phyloP scores from a whole-genome alignment of 2,329 filamentous ascomycete genomes.

The Exophiala dermatitidis region DNA sequence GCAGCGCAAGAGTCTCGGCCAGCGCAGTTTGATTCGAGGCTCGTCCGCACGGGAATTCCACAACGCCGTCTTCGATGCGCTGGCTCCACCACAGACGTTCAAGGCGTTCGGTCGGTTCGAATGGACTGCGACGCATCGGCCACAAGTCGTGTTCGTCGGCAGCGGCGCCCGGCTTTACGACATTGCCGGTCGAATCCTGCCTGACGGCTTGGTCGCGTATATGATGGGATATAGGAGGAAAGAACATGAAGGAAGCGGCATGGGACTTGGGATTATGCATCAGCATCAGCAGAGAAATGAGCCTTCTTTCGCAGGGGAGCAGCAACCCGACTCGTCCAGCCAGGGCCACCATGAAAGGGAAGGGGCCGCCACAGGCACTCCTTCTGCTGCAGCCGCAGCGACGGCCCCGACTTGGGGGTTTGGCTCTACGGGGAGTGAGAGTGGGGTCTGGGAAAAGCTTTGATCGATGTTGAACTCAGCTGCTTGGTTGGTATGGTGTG shows the following conservation, averaged over 20 bases:
- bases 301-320: neutral
- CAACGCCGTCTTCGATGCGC: conserved; percentile 81
- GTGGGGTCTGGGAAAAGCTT: conserved; percentile 27
- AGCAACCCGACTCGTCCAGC: too few species aligned
- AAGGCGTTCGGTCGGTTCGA: conserved; percentile 40
- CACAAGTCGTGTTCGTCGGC: conserved; percentile 66
- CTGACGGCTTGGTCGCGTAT: conserved; percentile 72
- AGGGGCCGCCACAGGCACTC: too few species aligned
- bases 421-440: conserved; percentile 18
- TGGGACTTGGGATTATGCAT: neutral
- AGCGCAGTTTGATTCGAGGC: conserved; percentile 46
- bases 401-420: conserved; percentile 7
- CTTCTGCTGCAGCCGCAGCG: neutral
- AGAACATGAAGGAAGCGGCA: conserved; percentile 33
- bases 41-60: conserved; percentile 73
- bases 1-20: conserved; percentile 26
- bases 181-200: conserved; percentile 73
- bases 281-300: neutral
- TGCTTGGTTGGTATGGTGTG: neutral
- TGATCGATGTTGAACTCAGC: conserved; percentile 2
- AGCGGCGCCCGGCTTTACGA: conserved; percentile 78
- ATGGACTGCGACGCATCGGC: conserved; percentile 40
- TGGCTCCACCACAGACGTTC: conserved; percentile 48
- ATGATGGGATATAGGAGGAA: conserved; percentile 72
- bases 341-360: too few species aligned